Conservation (phyloP, 2,329 filamentous ascomycete genomes). For the Hypoxylon sp. region DNA sequence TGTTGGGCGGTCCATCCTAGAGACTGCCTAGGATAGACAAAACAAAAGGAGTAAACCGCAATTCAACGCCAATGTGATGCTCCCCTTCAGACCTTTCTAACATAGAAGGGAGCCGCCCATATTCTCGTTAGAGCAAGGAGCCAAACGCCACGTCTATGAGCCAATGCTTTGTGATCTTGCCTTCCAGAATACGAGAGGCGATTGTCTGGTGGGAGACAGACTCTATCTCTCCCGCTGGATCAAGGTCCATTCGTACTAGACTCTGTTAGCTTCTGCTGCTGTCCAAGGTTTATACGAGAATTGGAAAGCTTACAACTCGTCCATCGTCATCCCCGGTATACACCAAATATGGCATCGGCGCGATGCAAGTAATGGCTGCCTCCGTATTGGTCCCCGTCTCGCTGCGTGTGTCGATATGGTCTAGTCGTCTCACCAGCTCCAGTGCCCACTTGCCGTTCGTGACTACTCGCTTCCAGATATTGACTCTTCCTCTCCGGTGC, state of each 20-base stretch:
- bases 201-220: constrained; percentile 42
- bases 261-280: constrained; percentile 25
- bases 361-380: constrained; percentile 85
- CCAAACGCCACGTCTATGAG: constrained; percentile 32
- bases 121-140: constrained; percentile 19
- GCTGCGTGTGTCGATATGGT: constrained; percentile 78
- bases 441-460: constrained; percentile 76
- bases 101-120: neutral
- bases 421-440: constrained; percentile 82
- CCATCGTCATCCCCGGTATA: constrained; percentile 97
- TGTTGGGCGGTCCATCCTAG: constrained; percentile 29
- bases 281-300: neutral
- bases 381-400: constrained; percentile 68
- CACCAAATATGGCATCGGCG: constrained; percentile 83
- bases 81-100: constrained; percentile 3
- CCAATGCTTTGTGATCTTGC: constrained; percentile 39
- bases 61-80: neutral
- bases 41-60: neutral
- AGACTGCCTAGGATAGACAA: constrained; percentile 9
- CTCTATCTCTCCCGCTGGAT: constrained; percentile 68
- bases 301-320: constrained; percentile 76
- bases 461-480: constrained; percentile 74
- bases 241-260: constrained; percentile 72
- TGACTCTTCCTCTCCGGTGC: constrained; percentile 84
- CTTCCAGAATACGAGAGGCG: constrained; percentile 24